Base-by-base conservation (phyloP, 2,329 filamentous ascomycete species). In the Sarocladiaceae sp. region DNA sequence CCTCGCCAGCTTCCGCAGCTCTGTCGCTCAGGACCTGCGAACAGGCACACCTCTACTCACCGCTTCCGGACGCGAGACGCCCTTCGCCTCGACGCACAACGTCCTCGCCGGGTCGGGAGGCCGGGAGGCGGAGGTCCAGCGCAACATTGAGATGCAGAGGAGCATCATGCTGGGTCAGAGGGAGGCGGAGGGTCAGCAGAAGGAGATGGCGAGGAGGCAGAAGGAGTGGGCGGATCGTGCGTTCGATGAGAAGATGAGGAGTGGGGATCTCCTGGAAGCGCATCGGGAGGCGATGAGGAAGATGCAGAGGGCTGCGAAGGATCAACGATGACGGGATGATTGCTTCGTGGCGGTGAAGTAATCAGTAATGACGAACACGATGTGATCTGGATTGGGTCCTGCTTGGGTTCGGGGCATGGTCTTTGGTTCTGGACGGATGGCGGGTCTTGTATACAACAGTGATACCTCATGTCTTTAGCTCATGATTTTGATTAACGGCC, bases 241-340 rank as follows among this genome's bases (percentile, higher is more conserved):
- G 29, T 81, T 88, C 54, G 84, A 88, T 51, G 79, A 83, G 60
- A 74, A 79, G 51, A 93, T 94, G 85, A 74, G 87, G 44, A 80
- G 78, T 13, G 82, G 83, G 0, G 79, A 85, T 50, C 76, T 95
- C 69, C 70, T 85, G 43, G 83, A 86, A 35, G 74, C 82, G 18
- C 90, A 96, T 60, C 75, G 84, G 16, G 83, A 90, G 50, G 86
- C 84, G 1, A 75, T 96, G 76, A 74, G 85, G 50, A 82, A 74
- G 60, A 85, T 96, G 82, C 89, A 95, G 55, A 64, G 62, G 27
- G 53, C 58, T 19, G 67, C 68, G 1, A 68, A 61, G 51, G 57
- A 67, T 32, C 40, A 46, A 43, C 56, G 23, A 50, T 27, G n/a
- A n/a, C n/a, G n/a, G n/a, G n/a, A n/a, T n/a, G n/a, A n/a, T n/a